phyloP scores from a whole-genome alignment of 805 yeast genomes.

The Pichia pseudocactophila region DNA sequence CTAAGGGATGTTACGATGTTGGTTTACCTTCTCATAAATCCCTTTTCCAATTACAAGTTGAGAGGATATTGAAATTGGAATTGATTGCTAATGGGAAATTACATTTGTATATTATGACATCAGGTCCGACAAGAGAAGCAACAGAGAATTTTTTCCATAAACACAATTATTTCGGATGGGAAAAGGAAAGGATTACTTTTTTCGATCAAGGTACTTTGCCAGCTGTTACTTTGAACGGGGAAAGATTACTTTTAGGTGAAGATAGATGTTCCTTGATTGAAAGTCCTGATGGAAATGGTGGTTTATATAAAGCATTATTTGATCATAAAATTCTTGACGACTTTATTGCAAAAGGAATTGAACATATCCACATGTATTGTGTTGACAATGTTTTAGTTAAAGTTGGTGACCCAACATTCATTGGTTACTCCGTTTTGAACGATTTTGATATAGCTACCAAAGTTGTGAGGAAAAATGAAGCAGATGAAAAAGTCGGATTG shows the following conservation, averaged over 20 bases:
- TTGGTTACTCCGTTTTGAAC: conserved; percentile 74
- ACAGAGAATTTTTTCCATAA: conserved; percentile 65
- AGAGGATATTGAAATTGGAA: conserved; percentile 62
- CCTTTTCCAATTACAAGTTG: conserved; percentile 89
- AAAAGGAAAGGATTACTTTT: conserved; percentile 50
- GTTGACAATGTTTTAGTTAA: conserved; percentile 89
- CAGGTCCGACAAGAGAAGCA: conserved; percentile 69
- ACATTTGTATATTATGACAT: conserved; percentile 93
- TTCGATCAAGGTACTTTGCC: conserved; percentile 96
- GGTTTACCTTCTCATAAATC: conserved; percentile 78
- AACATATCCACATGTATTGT: conserved; percentile 93
- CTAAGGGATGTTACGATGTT: conserved; percentile 91
- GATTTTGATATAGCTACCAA: conserved; percentile 77
- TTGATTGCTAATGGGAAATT: conserved; percentile 39
- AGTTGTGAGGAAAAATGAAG: conserved; percentile 86
- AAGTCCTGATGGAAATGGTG: conserved; percentile 98
- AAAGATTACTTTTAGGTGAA: conserved; percentile 51
- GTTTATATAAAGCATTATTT: conserved; percentile 76
- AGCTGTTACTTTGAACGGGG: conserved; percentile 66
- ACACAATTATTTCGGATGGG: conserved; percentile 65
- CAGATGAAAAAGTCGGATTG: conserved; percentile 84
- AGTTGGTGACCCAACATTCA: conserved; percentile 84
- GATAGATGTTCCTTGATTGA: conserved; percentile 50
- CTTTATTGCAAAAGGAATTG: conserved; percentile 55
- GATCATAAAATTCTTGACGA: conserved; percentile 60